Evolutionary conservation across 2,329 filamentous ascomycete genomes (phyloP).

Genomic region (Aureobasidium sp.): DNA sequence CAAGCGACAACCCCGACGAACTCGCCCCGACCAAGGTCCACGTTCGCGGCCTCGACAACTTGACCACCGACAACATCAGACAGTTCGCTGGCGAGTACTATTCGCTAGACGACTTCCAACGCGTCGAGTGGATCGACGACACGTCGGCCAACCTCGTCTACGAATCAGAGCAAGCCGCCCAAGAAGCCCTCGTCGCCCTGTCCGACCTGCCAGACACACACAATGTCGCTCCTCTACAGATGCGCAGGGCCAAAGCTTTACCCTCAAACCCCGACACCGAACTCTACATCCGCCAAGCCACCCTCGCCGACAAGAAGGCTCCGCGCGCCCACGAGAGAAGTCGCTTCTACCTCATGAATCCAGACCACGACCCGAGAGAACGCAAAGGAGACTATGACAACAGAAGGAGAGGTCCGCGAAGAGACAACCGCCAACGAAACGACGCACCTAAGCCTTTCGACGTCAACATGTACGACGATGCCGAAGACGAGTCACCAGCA

Average conservation of each 20-base stretch:
- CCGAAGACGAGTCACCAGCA: slow-evolving; percentile 36
- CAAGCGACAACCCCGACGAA: slow-evolving; percentile 23
- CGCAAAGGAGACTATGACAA: slow-evolving; percentile 33
- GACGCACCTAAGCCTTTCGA: slow-evolving; percentile 44
- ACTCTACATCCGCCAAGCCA: slow-evolving; percentile 65
- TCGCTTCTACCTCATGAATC: slow-evolving; percentile 85
- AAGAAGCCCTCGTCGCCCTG: slow-evolving; percentile 45
- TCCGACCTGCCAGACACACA: slow-evolving; percentile 27
- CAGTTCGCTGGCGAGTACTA: slow-evolving; percentile 60
- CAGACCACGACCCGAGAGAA: slow-evolving; percentile 77
- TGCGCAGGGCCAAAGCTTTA: slow-evolving; percentile 60
- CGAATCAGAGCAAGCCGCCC: slow-evolving; percentile 44
- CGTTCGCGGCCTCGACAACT: slow-evolving; percentile 69
- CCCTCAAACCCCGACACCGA: slow-evolving; percentile 58
- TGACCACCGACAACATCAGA: slow-evolving; percentile 73
- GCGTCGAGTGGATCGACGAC: slow-evolving; percentile 93
- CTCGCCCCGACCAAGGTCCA: slow-evolving; percentile 60
- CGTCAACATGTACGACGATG: slow-evolving; percentile 77
- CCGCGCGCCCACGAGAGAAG: slow-evolving; percentile 70
- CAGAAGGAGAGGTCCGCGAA: slow-evolving; percentile 38
- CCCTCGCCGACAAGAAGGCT: slow-evolving; percentile 69
- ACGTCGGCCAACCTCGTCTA: slow-evolving; percentile 82
- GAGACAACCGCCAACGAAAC: slow-evolving; percentile 47
- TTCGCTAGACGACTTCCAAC: slow-evolving; percentile 43
- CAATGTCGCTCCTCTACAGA: slow-evolving; percentile 42